phyloP scores from a whole-genome alignment of 2,329 filamentous ascomycete species.

The Pseudogymnoascus sp. region DNA sequence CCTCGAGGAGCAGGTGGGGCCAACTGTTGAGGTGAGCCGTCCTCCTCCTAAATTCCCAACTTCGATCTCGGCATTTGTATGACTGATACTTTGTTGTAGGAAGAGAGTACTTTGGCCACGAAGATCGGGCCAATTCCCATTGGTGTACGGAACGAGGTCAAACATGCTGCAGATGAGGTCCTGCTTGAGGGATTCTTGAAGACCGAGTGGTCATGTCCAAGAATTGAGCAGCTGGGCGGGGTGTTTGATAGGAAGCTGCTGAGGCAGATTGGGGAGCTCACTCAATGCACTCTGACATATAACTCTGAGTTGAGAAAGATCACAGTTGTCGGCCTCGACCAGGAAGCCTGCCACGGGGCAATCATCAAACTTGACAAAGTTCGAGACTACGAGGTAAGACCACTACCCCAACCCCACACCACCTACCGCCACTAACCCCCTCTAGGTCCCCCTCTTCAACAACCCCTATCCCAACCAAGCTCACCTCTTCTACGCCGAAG shows the following conservation, averaged over 20 bases:
- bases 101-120: not conserved
- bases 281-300: conserved; percentile 19
- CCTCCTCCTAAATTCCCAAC: too few relatives aligned
- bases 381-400: conserved; percentile 20
- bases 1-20: not conserved
- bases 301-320: conserved; percentile 15
- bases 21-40: not conserved
- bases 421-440: not conserved
- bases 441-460: not conserved
- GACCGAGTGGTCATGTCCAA: conserved; percentile 13
- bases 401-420: not conserved
- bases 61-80: not conserved
- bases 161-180: not conserved
- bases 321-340: conserved; percentile 16
- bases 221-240: conserved; percentile 11
- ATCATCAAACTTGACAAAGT: conserved; percentile 23
- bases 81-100: not conserved
- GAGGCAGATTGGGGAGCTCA: conserved; percentile 15
- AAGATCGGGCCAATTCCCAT: not conserved
- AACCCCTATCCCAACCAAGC: not conserved
- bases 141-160: not conserved
- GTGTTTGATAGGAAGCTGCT: conserved; percentile 13
- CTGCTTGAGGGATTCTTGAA: conserved; percentile 12
- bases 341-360: conserved; percentile 14
- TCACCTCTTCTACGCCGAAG: conserved; percentile 24